Percentiles rank a stretch among this genome's conserved stretches.
Evolutionary conservation across 140 eudicot species (phyloP).

Genomic region (Senecio squalidus): DNA sequence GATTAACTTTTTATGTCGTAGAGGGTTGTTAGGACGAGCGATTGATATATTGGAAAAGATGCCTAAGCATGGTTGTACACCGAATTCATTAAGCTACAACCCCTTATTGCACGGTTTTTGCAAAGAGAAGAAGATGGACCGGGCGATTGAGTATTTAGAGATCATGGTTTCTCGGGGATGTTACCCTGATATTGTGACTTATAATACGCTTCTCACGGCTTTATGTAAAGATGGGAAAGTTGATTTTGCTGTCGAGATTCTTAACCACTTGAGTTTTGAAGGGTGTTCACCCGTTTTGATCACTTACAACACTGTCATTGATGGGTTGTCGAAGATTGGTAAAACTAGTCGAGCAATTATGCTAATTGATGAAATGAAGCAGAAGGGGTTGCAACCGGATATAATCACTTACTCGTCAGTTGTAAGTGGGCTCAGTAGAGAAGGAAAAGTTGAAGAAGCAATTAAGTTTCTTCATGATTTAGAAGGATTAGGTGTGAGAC

Average conservation of each 20-base stretch:
- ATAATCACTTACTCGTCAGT: conserved; percentile 57
- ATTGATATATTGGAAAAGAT: conserved; percentile 74
- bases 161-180: conserved; percentile 75
- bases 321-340: conserved; percentile 65
- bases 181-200: conserved; percentile 79
- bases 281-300: conserved; percentile 77
- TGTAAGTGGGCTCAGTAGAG: conserved; percentile 63
- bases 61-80: conserved; percentile 71
- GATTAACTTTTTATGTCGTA: conserved; percentile 63
- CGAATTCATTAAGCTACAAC: conserved; percentile 71
- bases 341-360: conserved; percentile 50
- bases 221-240: conserved; percentile 84
- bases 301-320: conserved; percentile 78
- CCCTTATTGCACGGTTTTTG: conserved; percentile 78
- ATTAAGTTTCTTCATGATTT: conserved; percentile 52
- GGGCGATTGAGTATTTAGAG: conserved; percentile 74
- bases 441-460: conserved; percentile 78
- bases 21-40: conserved; percentile 64
- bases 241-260: conserved; percentile 62
- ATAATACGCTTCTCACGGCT: conserved; percentile 67
- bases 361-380: conserved; percentile 63
- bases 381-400: conserved; percentile 72
- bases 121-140: conserved; percentile 75
- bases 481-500: conserved; percentile 54
- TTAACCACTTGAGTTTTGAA: conserved; percentile 53